Evolutionary conservation across 768 basidiomycete genomes (phyloP), one percentile per base, ranked within the genome.

Genomic region (Guyanaporus albipodus): DNA sequence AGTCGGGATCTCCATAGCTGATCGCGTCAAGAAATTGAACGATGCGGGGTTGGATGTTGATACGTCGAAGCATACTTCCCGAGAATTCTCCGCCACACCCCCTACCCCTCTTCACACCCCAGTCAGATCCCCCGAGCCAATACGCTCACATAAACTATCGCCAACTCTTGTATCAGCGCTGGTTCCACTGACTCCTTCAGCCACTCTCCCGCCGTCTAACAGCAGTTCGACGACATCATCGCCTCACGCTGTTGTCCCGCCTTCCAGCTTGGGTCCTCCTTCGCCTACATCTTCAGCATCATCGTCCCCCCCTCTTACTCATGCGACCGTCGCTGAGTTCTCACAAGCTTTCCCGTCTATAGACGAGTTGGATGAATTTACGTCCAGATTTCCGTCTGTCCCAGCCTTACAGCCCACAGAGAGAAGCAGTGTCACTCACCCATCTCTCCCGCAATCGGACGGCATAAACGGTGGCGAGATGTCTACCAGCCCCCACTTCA

Each of bases 21-120:
- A 91, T 69, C 79, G 92, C 40, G 75, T 92, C 68, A 80, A 77
- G 54, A 80, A 85, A 14, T 67, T 95, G 17, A 77, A 84, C 60
- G 80, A 79, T 49, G 82, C 78, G 38, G 92, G 92, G 2, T 66
- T 93, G 59, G 70, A 75, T 10, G 74, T 82, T 15, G 72, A 75
- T 22, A 70, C 75, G 14, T 66, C 75, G 11, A 87, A 85, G 62
- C 76, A 79, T 29, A 61, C 75, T 40, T 80, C 83, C 34, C 79
- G 77, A 49, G 80, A 83, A 55, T 49, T 73, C 9, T 59, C 75
- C 28, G 63, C 65, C 40, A 54, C 68, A 24, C 70, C 76, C 28
- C 71, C 62, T 12, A 52, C 38, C 42, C 57, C 54, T 29, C 42
- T 44, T 18, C 48, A 57, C 38, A 41, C 63, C 42, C 38, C 60